Evolutionary conservation across 306 rosid species (phyloP).

Genomic region (Carpinus fangiana): DNA sequence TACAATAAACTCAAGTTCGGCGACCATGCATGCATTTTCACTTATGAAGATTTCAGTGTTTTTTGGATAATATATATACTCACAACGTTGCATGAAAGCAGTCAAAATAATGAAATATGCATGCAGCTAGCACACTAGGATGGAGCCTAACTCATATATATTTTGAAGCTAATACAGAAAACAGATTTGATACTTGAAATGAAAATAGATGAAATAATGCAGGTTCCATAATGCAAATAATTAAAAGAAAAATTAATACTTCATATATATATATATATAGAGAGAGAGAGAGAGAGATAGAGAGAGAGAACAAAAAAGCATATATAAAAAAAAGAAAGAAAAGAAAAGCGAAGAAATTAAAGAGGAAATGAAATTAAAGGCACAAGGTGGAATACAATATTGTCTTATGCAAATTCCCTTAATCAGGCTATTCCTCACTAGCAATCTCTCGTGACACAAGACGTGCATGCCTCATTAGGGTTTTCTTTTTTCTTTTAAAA

Average conservation of each 20-base stretch:
- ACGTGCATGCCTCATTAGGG: slow-evolving; percentile 8
- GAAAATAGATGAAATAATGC: background rate
- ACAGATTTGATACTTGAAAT: background rate
- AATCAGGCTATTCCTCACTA: background rate
- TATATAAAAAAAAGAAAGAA: no score
- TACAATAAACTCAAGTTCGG: background rate
- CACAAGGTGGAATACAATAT: background rate
- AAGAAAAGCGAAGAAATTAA: background rate
- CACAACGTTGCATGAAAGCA: background rate
- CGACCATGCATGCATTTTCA: background rate
- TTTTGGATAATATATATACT: background rate
- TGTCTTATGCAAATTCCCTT: background rate
- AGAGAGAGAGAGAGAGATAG: no score
- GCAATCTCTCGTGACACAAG: background rate
- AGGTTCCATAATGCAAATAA: background rate
- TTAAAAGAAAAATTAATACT: no score
- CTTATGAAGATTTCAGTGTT: background rate
- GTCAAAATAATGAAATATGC: background rate
- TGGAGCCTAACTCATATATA: background rate
- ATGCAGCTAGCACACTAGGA: background rate
- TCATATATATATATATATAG: no score
- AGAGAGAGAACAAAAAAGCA: no score
- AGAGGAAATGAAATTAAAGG: background rate
- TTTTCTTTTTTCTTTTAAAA: background rate
- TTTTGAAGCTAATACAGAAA: background rate